Conservation (phyloP, 495 filamentous ascomycete genomes). For the Trichoderma reesei region DNA sequence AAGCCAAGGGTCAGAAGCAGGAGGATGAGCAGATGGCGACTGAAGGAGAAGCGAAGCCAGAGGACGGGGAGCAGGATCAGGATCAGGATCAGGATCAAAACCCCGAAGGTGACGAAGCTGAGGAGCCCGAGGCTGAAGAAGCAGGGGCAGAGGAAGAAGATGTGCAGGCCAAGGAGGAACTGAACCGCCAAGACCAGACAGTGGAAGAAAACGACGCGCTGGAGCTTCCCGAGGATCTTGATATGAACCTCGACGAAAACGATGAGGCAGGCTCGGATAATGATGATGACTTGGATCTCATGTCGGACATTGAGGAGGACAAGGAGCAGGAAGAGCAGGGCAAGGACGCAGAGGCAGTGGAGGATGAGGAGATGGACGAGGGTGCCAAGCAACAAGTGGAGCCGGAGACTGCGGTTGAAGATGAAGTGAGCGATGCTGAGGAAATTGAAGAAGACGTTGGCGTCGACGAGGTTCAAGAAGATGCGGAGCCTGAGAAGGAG, state of each 20-base stretch:
- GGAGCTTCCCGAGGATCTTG: constrained; percentile 61
- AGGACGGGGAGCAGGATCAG: constrained; percentile 46
- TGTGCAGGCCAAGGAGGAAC: constrained; percentile 54
- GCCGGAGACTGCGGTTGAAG: constrained; percentile 17
- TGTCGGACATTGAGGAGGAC: constrained; percentile 39
- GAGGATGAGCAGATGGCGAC: constrained; percentile 57
- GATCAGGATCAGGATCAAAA: constrained; percentile 45
- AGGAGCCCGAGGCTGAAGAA: constrained; percentile 46
- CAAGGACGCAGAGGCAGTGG: constrained; percentile 34
- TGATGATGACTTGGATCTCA: constrained; percentile 47
- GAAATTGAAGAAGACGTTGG: constrained; percentile 20
- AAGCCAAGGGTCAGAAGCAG: constrained; percentile 52
- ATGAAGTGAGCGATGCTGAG: constrained; percentile 17
- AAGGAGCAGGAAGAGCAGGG: constrained; percentile 29
- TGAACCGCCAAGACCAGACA: constrained; percentile 54
- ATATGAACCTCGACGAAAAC: constrained; percentile 51
- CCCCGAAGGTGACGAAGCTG: constrained; percentile 49
- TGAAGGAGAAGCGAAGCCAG: constrained; percentile 25
- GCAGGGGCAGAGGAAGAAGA: constrained; percentile 64
- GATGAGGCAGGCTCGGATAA: constrained; percentile 35
- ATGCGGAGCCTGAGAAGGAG: constrained; percentile 24
- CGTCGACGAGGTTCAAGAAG: constrained; percentile 23
- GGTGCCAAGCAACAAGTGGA: constrained; percentile 19
- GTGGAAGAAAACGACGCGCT: constrained; percentile 51
- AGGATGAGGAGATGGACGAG: constrained; percentile 23